Percentiles rank a stretch among this genome's conserved stretches.
Evolutionary conservation across 495 filamentous ascomycete species (phyloP).

Genomic region (Podospora pseudoanserina): DNA sequence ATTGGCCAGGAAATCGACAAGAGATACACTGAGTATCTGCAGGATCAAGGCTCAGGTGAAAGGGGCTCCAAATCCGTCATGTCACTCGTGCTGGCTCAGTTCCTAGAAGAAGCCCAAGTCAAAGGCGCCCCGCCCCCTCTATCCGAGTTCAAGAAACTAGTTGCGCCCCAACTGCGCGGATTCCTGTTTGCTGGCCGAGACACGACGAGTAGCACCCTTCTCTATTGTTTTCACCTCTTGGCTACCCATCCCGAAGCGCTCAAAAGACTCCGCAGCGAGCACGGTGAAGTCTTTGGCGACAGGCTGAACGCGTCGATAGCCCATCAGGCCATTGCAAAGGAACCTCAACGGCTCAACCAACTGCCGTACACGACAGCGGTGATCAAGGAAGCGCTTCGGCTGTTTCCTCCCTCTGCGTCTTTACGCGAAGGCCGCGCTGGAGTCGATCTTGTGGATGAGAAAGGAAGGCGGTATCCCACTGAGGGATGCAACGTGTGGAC

Average conservation of each 20-base stretch:
- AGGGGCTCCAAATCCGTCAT: conserved; percentile 50
- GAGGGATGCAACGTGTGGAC: neutral
- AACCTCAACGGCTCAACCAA: neutral
- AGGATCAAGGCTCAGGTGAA: neutral
- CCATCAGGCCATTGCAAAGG: too few relatives aligned
- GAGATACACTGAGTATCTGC: neutral
- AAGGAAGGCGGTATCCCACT: neutral
- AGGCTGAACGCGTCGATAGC: conserved; percentile 15
- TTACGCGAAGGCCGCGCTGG: neutral
- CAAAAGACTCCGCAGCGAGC: conserved; percentile 36
- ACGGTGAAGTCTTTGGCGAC: conserved; percentile 36
- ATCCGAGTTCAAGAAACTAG: neutral
- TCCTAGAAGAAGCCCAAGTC: conserved; percentile 2
- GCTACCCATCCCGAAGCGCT: conserved; percentile 35
- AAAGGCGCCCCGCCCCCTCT: conserved; percentile 4
- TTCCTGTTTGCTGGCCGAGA: conserved; percentile 48
- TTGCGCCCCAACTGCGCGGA: conserved; percentile 28
- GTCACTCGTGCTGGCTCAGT: conserved; percentile 19
- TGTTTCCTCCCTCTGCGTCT: neutral
- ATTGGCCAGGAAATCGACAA: neutral
- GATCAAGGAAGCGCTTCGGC: conserved; percentile 6
- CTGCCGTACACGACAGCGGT: conserved; percentile 3
- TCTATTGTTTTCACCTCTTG: conserved; percentile 40
- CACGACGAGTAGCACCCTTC: conserved; percentile 35
- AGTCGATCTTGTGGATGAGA: neutral